A percentile compares a stretch with the other conserved stretches of the same genome.
These are phyloP conservation scores for Phytophthora crassamura DNA, from an alignment of 352 stramenopile genomes.

Conservation along the genomic window DNA sequence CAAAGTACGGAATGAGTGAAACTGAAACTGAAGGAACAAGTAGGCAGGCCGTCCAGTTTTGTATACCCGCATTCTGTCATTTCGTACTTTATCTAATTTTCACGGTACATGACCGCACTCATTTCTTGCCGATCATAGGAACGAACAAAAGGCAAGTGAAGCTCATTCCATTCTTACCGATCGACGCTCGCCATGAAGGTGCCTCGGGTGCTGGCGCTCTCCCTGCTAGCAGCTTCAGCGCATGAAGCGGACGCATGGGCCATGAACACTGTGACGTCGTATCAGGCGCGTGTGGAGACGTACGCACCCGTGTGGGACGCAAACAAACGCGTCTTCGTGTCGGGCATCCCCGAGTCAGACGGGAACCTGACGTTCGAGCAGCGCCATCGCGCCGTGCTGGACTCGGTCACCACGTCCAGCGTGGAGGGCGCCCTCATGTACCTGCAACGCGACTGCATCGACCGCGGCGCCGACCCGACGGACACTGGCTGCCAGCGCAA, in stretches of 20 bases:
- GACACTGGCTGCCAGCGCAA: constrained; percentile 45
- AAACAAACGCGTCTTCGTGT: constrained; percentile 54
- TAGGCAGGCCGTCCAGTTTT: too few relatives aligned
- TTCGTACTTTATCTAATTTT: too few relatives aligned
- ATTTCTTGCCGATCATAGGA: too few relatives aligned
- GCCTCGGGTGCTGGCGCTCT: background rate
- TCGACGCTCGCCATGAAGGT: constrained; percentile 3
- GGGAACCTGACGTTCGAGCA: constrained; percentile 46
- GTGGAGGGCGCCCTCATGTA: constrained; percentile 77
- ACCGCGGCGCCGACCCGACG: constrained; percentile 46
- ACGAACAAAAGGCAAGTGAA: too few relatives aligned
- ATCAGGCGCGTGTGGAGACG: constrained; percentile 66
- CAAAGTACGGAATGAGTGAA: too few relatives aligned
- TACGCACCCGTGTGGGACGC: constrained; percentile 59
- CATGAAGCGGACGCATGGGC: constrained; percentile 32
- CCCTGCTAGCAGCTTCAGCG: background rate
- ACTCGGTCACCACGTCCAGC: constrained; percentile 76
- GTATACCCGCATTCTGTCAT: too few relatives aligned
- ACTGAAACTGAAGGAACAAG: too few relatives aligned
- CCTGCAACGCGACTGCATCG: constrained; percentile 74
- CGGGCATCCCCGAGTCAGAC: constrained; percentile 33
- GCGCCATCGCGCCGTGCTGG: constrained; percentile 56
- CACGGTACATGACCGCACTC: too few relatives aligned
- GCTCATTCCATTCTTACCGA: background rate
- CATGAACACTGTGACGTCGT: constrained; percentile 59